phyloP scores from a whole-genome alignment of 164 flowering plant genomes.

The Liriodendron chinense region DNA sequence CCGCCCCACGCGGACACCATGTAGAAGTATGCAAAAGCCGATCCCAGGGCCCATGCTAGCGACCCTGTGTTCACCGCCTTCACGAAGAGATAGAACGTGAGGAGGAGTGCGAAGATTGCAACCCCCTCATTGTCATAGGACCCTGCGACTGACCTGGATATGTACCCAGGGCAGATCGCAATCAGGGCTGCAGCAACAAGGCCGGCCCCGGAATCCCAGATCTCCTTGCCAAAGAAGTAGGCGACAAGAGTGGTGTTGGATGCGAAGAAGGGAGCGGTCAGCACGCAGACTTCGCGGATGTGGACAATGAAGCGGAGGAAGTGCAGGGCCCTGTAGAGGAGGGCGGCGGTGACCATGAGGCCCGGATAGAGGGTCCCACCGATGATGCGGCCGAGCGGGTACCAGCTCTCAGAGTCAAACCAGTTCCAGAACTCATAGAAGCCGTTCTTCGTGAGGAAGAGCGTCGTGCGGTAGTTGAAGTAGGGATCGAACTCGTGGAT shows the following conservation, averaged over 20 bases:
- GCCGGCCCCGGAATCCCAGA: constrained; percentile 95
- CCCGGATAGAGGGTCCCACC: constrained; percentile 98
- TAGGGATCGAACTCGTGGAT: constrained; percentile 99
- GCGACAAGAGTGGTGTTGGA: constrained; percentile 92
- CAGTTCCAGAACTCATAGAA: constrained; percentile 99
- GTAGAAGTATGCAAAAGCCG: constrained; percentile 92
- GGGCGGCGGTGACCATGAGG: constrained; percentile 90
- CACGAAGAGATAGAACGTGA: constrained; percentile 84
- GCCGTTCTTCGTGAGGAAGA: constrained; percentile 73
- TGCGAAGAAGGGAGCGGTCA: constrained; percentile 95
- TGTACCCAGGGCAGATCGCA: constrained; percentile 96
- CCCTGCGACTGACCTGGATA: constrained; percentile 92
- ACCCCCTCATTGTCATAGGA: constrained; percentile 96
- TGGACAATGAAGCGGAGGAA: constrained; percentile 77
- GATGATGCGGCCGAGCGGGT: constrained; percentile 90
- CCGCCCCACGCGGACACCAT: constrained; percentile 99
- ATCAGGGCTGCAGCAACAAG: constrained; percentile 89
- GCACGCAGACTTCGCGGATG: constrained; percentile 91
- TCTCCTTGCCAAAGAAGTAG: constrained; percentile 90
- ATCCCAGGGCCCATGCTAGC: constrained; percentile 84
- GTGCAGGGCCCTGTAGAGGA: constrained; percentile 58
- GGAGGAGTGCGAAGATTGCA: constrained; percentile 83
- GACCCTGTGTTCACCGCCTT: constrained; percentile 96
- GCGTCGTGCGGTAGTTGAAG: constrained; percentile 89
- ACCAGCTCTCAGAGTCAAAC: constrained; percentile 97